These are phyloP conservation scores for Starmerella bombi DNA, from an alignment of 805 yeast species.

Conservation along the genomic window DNA sequence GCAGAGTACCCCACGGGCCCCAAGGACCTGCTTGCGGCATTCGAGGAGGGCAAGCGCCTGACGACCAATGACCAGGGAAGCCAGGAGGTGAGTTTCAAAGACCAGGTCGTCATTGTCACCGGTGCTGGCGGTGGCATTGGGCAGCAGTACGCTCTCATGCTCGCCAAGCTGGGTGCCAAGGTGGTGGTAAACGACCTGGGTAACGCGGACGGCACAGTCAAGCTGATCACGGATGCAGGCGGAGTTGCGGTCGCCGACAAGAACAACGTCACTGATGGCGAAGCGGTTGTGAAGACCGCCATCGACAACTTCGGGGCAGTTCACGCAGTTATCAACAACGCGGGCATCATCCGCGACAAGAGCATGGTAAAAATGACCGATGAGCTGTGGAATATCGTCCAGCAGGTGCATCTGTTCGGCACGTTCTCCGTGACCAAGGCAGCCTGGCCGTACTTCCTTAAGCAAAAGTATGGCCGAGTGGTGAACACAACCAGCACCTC, in stretches of 20 bases:
- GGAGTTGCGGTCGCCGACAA: slow-evolving; percentile 73
- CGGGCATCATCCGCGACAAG: slow-evolving; percentile 85
- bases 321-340: slow-evolving; percentile 80
- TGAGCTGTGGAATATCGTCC: slow-evolving; percentile 68
- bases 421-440: slow-evolving; percentile 70
- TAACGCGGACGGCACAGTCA: slow-evolving; percentile 59
- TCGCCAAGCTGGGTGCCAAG: slow-evolving; percentile 86
- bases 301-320: slow-evolving; percentile 64
- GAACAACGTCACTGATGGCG: slow-evolving; percentile 73
- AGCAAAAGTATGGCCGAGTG: slow-evolving; percentile 69
- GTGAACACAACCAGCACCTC: slow-evolving; percentile 89
- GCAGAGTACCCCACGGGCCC: slow-evolving; percentile 58
- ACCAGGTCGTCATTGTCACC: slow-evolving; percentile 78
- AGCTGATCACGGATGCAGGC: slow-evolving; percentile 58
- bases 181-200: slow-evolving; percentile 84
- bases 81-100: slow-evolving; percentile 47
- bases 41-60: slow-evolving; percentile 38
- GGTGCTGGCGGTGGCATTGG: slow-evolving; percentile 97
- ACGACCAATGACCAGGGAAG: slow-evolving; percentile 52
- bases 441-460: slow-evolving; percentile 80
- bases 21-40: slow-evolving; percentile 54
- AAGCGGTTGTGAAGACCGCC: slow-evolving; percentile 64
- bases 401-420: slow-evolving; percentile 70
- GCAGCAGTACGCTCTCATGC: slow-evolving; percentile 69
- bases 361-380: slow-evolving; percentile 76